phyloP scores from a whole-genome alignment of 768 basidiomycete species.

The Phylloporus sp. region DNA sequence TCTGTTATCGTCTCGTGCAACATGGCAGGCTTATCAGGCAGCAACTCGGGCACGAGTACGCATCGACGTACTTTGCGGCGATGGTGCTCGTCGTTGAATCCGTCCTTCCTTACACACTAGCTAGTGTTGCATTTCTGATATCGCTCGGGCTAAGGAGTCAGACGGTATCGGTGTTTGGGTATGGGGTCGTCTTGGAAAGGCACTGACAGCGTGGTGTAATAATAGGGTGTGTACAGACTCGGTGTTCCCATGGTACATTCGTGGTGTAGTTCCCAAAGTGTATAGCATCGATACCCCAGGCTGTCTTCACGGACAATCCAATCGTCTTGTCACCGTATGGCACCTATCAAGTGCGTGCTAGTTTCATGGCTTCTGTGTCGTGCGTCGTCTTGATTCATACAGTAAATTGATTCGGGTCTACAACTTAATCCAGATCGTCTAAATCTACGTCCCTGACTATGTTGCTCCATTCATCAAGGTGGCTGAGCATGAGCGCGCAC shows the following conservation, averaged over 20 bases:
- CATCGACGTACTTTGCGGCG: conserved; percentile 4
- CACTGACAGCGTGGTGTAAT: too few relatives aligned
- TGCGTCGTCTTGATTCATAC: too few relatives aligned
- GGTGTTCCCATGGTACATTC: too few relatives aligned
- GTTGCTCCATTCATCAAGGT: conserved; percentile 23
- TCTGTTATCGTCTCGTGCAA: conserved; percentile 7
- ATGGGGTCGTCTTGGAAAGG: too few relatives aligned
- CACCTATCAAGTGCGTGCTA: too few relatives aligned
- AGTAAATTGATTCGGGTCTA: too few relatives aligned
- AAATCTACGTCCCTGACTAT: conserved; percentile 41
- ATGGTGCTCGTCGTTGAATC: conserved; percentile 11
- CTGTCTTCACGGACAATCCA: too few relatives aligned
- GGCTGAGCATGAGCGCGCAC: neutral
- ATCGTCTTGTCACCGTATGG: too few relatives aligned
- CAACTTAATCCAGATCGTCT: neutral
- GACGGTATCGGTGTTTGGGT: neutral
- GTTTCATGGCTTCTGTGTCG: too few relatives aligned
- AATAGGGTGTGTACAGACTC: too few relatives aligned
- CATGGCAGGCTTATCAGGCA: neutral
- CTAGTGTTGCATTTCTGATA: conserved; percentile 5
- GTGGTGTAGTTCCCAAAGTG: too few relatives aligned
- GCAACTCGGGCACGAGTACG: conserved; percentile 1
- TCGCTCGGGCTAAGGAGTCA: neutral
- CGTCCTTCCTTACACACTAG: conserved; percentile 10
- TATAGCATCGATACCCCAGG: too few relatives aligned